Base-by-base conservation (phyloP, 2,329 filamentous ascomycete species). In the Hypoxylon sp. region DNA sequence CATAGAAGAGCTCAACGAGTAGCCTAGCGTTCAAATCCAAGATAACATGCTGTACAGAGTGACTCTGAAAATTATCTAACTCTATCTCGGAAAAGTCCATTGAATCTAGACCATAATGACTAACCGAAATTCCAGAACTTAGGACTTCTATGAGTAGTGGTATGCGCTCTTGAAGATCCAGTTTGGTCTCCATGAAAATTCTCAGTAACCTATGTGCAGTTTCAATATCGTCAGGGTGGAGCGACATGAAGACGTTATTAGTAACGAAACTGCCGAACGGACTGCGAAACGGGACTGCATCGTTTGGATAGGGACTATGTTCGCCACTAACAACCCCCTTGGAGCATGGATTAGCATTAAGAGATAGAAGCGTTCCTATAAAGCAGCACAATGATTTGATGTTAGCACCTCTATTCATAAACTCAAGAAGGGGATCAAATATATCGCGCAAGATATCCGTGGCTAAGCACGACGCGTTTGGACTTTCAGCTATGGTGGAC, bases 91-190 rank as follows among this genome's bases (percentile, higher is more conserved):
- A 5, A 2, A 25, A 25, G 23, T 25, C 23, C 2, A 25, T 5
- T 25, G 23, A 25, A 25, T 25, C 25, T 25, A 25, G 25, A 25
- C n/a, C n/a, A n/a, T n/a, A n/a, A n/a, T n/a, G n/a, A n/a, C n/a
- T n/a, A n/a, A 9, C 28, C 28, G 28, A 30, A 1, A 30, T 36
- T n/a, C 3, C 4, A 14, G 19, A 11, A 46, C 10, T 46, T 2
- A 9, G 4, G 5, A 55, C 2, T n/a, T 2, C 3, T 23, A 61
- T 52, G 11, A 21, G 6, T 49, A 55, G 11, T 36, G 58, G 41
- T 38, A 61, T 21, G 11, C 49, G 30, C n/a, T 55, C 30, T 46
- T 55, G 13, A 3, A 61, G 41, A 34, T 61, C 30, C 14, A 43
- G 19, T 3, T 38, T 4, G 4, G 28, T 45, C 7, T 46, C 23